Evolutionary conservation across 2,329 filamentous ascomycete species (phyloP), one percentile per base, ranked within the genome.

Genomic region (Anthostomella pinea): DNA sequence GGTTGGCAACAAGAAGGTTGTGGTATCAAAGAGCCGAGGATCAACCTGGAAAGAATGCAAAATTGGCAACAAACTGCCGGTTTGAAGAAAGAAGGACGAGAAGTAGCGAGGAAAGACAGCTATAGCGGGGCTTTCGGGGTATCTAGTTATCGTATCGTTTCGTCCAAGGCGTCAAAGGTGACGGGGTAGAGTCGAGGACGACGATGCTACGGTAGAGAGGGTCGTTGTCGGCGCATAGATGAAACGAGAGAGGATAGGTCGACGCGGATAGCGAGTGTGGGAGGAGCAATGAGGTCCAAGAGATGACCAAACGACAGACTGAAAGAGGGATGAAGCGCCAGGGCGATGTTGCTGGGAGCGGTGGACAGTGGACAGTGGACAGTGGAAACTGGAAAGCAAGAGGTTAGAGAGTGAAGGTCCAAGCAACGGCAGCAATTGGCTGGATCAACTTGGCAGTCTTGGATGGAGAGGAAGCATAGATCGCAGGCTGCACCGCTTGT

Each of bases 21-120:
- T 40, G 24, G 23, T 33, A 54, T 42, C 44, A 44, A 70, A 67
- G 52, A 58, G 67, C 72, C 73, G 62, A 77, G 73, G 73, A 65
- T 77, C 74, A 77, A 77, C 74, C 74, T 71, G 70, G 69, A 67
- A 67, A 61, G 69, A 73, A 73, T 43, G 46, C 52, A 66, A 59
- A 46, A 46, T 7, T 26, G 48, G 51, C 48, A 58, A 52, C 39
- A 52, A 51, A 47, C 46, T 55, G 52, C 52, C 54, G 35, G 44
- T 49, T 49, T 40, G 39, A 41, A 38, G 38, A 46, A 46, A 42
- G 43, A 52, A 41, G 34, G 33, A 39, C 35, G 18, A 32, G 39
- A 33, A 35, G 39, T 47, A 46, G 38, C 44, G 35, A 21, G 31
- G 34, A 46, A 43, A 34, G 20, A 25, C 32, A 33, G 30, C 17